Evolutionary conservation across 2,329 filamentous ascomycete species (phyloP), one percentile per base, ranked within the genome.

Genomic region (Fusarium stilboides): DNA sequence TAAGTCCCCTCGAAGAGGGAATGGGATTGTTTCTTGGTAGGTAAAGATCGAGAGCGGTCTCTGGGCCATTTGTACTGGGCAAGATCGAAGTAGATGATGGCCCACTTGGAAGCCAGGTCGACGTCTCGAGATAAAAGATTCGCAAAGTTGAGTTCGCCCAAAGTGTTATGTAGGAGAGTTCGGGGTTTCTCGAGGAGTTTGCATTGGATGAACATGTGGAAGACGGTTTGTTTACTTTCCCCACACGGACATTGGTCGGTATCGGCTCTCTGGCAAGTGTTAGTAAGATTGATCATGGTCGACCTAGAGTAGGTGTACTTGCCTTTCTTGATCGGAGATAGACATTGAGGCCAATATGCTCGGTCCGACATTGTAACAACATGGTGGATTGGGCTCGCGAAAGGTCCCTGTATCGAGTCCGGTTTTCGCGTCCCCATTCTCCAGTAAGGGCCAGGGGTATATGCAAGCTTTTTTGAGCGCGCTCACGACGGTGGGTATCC

Each of bases 301-400:
- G 28, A 8, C 8, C 8, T 3, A 43, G 10, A 19, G 8, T 19
- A 40, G 17, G n/a, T 10, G 26, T 10, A 19, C 37, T 3, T 34
- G 17, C 50, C 5, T 43, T 22, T 15, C 10, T 43, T 26, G 28
- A 31, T 5, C 13, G 22, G 26, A 53, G n/a, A 24, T 43, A 6
- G 9, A 22, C 37, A 10, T 53, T 53, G 14, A 53, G 19, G 4
- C 50, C 39, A 14, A 53, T 43, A n/a, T 31, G 15, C 8, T 22
- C 50, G 9, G 26, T 43, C 34, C 50, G 40, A 28, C 50, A 53
- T 31, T 53, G 50, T 6, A 53, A 5, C 26, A 53, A 40, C 19
- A 53, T 43, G 13, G 39, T 53, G 26, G 24, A 43, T 34, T 43
- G 39, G n/a, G 50, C 50, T 13, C 50, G 19, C 6, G 37, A 13